Conservation (phyloP, 352 stramenopile species). For the Phytophthora pluvialis region DNA sequence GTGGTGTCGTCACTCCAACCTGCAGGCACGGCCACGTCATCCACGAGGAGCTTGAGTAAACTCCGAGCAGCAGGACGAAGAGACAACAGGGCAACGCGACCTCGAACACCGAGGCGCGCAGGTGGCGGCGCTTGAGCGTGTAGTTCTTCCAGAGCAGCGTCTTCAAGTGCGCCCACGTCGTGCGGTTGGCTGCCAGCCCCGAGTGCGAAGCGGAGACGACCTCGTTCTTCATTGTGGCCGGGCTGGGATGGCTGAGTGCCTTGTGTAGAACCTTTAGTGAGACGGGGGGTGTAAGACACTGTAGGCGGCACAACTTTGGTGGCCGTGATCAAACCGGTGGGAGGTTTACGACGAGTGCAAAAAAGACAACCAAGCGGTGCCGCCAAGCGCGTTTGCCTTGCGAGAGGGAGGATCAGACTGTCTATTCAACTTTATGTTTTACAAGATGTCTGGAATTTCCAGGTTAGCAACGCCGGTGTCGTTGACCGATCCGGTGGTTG, state of each 20-base stretch:
- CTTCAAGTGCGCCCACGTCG: neutral
- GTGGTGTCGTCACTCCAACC: neutral
- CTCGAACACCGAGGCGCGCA: neutral
- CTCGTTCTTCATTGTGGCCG: neutral
- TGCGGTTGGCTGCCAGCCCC: neutral
- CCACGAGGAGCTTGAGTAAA: neutral
- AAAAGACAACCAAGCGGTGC: too few species aligned
- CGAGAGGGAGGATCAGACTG: too few species aligned
- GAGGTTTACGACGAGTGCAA: too few species aligned
- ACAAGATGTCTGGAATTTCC: too few species aligned
- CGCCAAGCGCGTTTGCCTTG: too few species aligned
- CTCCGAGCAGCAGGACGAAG: neutral
- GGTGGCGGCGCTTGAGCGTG: neutral
- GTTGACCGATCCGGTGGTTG: too few species aligned
- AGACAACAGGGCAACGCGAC: neutral
- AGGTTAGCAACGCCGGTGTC: too few species aligned
- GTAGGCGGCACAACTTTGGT: too few species aligned
- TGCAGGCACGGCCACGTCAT: neutral
- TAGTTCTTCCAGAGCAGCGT: constrained; percentile 1
- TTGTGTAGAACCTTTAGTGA: too few species aligned
- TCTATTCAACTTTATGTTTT: too few species aligned
- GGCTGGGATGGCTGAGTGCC: neutral
- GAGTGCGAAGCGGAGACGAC: neutral
- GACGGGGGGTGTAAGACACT: too few species aligned
- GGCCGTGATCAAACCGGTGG: too few species aligned